phyloP scores from a whole-genome alignment of 1,139 yeast genomes.

The Blastobotrys serpentis region DNA sequence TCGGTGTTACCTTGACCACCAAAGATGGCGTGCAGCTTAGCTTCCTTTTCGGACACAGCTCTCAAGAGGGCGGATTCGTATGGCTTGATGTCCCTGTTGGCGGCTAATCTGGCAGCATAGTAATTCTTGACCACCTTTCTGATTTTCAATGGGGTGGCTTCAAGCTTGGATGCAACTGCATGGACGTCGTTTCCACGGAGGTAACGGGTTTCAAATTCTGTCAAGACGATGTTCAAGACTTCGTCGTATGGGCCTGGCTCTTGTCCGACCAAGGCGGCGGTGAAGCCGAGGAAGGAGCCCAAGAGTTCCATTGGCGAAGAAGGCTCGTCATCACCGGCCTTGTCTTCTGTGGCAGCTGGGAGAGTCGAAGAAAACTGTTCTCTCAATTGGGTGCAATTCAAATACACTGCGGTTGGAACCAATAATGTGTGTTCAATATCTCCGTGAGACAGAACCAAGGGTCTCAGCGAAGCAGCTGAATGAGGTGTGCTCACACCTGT shows the following conservation, averaged over 20 bases:
- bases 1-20: conserved; percentile 99
- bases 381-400: conserved; percentile 81
- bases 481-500: conserved; percentile 48
- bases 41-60: conserved; percentile 57
- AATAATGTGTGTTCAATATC: conserved; percentile 82
- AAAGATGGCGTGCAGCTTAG: conserved; percentile 76
- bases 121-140: conserved; percentile 74
- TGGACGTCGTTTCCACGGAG: conserved; percentile 81
- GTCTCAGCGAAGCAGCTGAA: conserved; percentile 57
- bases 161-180: conserved; percentile 73
- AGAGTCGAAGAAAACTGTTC: conserved; percentile 78
- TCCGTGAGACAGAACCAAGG: conserved; percentile 82
- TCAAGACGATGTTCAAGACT: conserved; percentile 65
- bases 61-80: conserved; percentile 65
- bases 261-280: conserved; percentile 55
- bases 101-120: conserved; percentile 53
- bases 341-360: conserved; percentile 75
- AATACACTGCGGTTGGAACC: conserved; percentile 78
- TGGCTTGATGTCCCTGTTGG: conserved; percentile 49
- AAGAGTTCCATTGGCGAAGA: conserved; percentile 82
- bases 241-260: conserved; percentile 62
- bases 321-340: conserved; percentile 87
- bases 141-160: conserved; percentile 69
- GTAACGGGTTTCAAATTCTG: conserved; percentile 82
- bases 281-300: conserved; percentile 79